phyloP scores from a whole-genome alignment of 306 rosid species.

The Sphenostylis stenocarpa region DNA sequence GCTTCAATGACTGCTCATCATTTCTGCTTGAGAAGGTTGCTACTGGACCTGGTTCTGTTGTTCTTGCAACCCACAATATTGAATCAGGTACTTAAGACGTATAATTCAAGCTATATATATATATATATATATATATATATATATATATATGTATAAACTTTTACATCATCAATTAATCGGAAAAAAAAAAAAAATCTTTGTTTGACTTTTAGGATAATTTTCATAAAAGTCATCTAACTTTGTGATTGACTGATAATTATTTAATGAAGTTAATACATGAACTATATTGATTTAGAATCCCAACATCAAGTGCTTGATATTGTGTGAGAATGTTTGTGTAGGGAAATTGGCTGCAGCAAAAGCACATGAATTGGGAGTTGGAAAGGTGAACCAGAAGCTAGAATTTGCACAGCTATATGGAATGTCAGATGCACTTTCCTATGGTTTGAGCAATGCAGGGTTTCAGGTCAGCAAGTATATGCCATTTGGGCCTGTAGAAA shows the following conservation, averaged over 20 bases:
- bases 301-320: neutral
- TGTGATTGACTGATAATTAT: no score
- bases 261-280: no score
- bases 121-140: no score
- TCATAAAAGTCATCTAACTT: no score
- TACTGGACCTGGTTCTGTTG: slow-evolving; percentile 51
- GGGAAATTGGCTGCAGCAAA: slow-evolving; percentile 74
- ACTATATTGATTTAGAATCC: no score
- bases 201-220: no score
- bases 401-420: slow-evolving; percentile 85
- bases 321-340: neutral
- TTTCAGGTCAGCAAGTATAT: slow-evolving; percentile 90
- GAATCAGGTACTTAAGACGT: slow-evolving; percentile 62
- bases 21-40: slow-evolving; percentile 63
- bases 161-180: no score
- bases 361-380: slow-evolving; percentile 68
- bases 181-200: no score
- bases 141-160: no score
- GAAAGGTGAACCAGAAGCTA: slow-evolving; percentile 60
- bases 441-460: slow-evolving; percentile 74
- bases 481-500: slow-evolving; percentile 82
- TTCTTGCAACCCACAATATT: slow-evolving; percentile 83
- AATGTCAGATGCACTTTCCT: slow-evolving; percentile 86
- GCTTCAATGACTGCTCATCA: slow-evolving; percentile 69
- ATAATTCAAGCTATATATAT: no score